Conservation (phyloP, 108 stramenopile genomes). For the Pseudonitzschia multistriata region DNA sequence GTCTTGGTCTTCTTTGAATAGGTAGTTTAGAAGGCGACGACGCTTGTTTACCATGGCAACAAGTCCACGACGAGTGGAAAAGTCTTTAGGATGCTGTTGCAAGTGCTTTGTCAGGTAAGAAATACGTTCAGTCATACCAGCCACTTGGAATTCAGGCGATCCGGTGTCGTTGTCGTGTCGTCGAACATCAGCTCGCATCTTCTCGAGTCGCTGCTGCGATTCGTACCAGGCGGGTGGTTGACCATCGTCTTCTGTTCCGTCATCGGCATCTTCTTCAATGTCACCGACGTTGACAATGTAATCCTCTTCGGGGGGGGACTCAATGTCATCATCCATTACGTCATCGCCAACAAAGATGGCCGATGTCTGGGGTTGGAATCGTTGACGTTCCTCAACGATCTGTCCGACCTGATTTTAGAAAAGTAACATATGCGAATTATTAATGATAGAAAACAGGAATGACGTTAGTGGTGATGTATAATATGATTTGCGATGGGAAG, state of each 20-base stretch:
- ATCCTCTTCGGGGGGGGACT: conserved; percentile 45
- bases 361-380: conserved; percentile 32
- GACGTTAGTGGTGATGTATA: too few relatives aligned
- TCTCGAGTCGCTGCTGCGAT: conserved; percentile 54
- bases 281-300: conserved; percentile 69
- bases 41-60: conserved; percentile 96
- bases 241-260: conserved; percentile 49
- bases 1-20: conserved; percentile 64
- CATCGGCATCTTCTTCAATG: conserved; percentile 45
- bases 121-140: conserved; percentile 94
- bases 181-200: conserved; percentile 62
- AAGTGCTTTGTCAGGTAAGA: conserved; percentile 91
- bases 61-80: conserved; percentile 92
- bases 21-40: conserved; percentile 90
- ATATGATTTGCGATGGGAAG: too few relatives aligned
- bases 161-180: conserved; percentile 88
- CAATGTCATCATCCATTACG: conserved; percentile 22
- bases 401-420: conserved; percentile 18
- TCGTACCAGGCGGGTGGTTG: conserved; percentile 49
- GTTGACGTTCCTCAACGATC: conserved; percentile 35
- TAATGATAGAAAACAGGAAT: too few relatives aligned
- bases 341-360: conserved; percentile 20
- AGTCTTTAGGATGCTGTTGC: conserved; percentile 91
- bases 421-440: too few relatives aligned
- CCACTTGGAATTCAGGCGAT: conserved; percentile 90